A percentile compares a stretch with the other conserved stretches of the same genome.
These are phyloP conservation scores for Sedum album DNA, from an alignment of 164 flowering plant species.

Conservation along the genomic window DNA sequence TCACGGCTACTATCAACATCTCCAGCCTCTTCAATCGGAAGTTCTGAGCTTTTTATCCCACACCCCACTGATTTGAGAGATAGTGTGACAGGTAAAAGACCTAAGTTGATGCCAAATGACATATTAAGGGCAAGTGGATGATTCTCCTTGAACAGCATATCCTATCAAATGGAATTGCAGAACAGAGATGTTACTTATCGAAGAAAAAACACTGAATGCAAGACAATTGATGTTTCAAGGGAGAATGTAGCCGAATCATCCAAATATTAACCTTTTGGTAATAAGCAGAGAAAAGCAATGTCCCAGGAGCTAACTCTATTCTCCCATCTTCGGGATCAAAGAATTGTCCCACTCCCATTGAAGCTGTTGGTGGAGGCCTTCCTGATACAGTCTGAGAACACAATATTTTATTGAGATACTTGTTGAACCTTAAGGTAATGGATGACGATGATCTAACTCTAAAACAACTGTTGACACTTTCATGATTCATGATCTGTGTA, in stretches of 20 bases:
- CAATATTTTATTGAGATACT: constrained; percentile 14
- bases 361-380: constrained; percentile 93
- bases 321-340: constrained; percentile 74
- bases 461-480: no score
- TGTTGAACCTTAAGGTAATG: no score
- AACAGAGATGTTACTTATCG: not conserved
- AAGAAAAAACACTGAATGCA: not conserved
- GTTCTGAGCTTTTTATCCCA: constrained; percentile 69
- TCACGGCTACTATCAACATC: constrained; percentile 66
- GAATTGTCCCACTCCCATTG: constrained; percentile 99
- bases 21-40: constrained; percentile 62
- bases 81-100: constrained; percentile 74
- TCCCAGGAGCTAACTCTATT: constrained; percentile 37
- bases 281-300: constrained; percentile 51
- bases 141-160: constrained; percentile 61
- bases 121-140: constrained; percentile 82
- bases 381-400: constrained; percentile 82
- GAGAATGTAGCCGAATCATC: not conserved
- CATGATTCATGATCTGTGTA: no score
- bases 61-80: constrained; percentile 67
- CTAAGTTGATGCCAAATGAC: constrained; percentile 74
- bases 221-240: not conserved
- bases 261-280: constrained; percentile 43
- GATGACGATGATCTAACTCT: no score
- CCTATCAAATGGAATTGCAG: constrained; percentile 30